These are phyloP conservation scores for Chlamydomonas incerta DNA, from an alignment of 139 green algal species.

Conservation along the genomic window DNA sequence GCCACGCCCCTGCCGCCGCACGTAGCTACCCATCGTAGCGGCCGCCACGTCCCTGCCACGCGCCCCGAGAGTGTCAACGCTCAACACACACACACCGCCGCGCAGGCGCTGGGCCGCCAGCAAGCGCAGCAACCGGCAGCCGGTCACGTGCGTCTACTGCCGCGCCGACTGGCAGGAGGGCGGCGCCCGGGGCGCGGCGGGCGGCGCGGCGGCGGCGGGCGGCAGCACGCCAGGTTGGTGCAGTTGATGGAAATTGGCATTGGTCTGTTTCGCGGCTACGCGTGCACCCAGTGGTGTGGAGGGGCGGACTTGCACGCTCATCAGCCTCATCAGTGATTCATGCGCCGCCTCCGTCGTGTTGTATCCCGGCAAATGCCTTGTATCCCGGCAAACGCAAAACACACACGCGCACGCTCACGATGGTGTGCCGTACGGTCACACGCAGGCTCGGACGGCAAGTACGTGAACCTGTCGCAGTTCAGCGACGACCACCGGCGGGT, in stretches of 20 bases:
- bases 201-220: neutral
- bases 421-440: neutral
- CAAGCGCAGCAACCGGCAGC: constrained; percentile 14
- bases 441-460: neutral
- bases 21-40: neutral
- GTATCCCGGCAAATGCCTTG: too few species aligned
- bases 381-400: too few species aligned
- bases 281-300: too few species aligned
- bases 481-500: constrained; percentile 10
- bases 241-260: too few species aligned
- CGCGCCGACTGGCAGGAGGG: constrained; percentile 48
- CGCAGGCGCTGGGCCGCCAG: constrained; percentile 45
- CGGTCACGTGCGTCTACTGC: constrained; percentile 65
- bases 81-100: too few species aligned
- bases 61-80: too few species aligned
- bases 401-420: too few species aligned
- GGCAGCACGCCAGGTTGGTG: neutral
- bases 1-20: too few species aligned
- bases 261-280: too few species aligned
- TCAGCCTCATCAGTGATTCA: too few species aligned
- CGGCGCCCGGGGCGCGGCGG: neutral
- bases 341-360: too few species aligned
- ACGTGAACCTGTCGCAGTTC: constrained; percentile 55
- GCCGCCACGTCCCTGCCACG: neutral
- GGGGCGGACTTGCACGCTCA: too few species aligned